These are phyloP conservation scores for Coniochaeta hoffmannii DNA, from an alignment of 2,329 filamentous ascomycete genomes.

Conservation along the genomic window DNA sequence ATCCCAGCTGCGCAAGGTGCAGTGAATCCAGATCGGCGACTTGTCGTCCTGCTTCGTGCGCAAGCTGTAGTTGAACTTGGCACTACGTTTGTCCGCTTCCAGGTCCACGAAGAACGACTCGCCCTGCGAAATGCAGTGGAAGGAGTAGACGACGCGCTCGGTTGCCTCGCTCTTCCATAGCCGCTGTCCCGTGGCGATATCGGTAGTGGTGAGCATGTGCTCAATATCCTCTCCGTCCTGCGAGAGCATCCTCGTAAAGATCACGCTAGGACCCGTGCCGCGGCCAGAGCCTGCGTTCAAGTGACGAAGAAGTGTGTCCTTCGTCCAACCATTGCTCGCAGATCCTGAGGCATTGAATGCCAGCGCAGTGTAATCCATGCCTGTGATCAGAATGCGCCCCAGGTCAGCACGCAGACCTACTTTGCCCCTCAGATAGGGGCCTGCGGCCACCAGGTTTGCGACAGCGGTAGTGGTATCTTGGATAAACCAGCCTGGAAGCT, in stretches of 20 bases:
- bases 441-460: neutral
- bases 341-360: neutral
- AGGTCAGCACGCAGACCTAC: neutral
- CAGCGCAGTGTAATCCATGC: constrained; percentile 1
- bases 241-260: neutral
- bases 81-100: neutral
- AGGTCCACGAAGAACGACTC: neutral
- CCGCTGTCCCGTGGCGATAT: neutral
- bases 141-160: neutral
- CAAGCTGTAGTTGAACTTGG: neutral
- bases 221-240: neutral
- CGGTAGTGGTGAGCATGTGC: neutral
- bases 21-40: constrained; percentile 1
- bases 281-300: neutral
- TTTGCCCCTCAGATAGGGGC: neutral
- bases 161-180: neutral
- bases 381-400: neutral
- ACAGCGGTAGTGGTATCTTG: neutral
- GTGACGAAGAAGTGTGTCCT: neutral
- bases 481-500: neutral
- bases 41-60: constrained; percentile 1
- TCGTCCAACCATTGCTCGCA: constrained; percentile 1
- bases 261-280: neutral
- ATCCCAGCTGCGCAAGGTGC: constrained; percentile 1
- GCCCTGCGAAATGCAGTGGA: neutral